Conservation (phyloP, 2,329 filamentous ascomycete species). For the Tolypocladium nubicola region DNA sequence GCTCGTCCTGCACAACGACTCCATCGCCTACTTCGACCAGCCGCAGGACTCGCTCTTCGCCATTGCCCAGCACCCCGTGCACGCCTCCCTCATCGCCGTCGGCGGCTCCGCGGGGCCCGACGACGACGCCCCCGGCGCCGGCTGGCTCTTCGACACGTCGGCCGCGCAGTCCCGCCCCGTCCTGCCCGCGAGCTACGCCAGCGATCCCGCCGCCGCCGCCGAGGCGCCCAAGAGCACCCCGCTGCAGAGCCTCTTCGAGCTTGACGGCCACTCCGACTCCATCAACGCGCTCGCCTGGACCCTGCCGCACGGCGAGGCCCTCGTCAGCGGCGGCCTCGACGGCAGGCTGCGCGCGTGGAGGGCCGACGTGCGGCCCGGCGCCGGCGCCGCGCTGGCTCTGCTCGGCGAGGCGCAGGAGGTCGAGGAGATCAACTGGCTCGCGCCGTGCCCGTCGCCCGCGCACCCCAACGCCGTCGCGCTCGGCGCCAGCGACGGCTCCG, state of each 20-base stretch:
- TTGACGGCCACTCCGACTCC: slow-evolving; percentile 88
- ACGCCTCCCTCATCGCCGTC: slow-evolving; percentile 70
- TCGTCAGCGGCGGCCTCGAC: slow-evolving; percentile 81
- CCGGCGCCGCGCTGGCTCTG: slow-evolving; percentile 45
- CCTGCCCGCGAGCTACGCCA: slow-evolving; percentile 66
- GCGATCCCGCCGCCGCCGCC: slow-evolving; percentile 42
- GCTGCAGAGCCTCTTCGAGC: slow-evolving; percentile 55
- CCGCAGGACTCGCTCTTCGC: slow-evolving; percentile 90
- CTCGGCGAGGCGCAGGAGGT: slow-evolving; percentile 78
- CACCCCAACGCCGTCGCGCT: slow-evolving; percentile 77
- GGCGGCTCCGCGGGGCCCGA: slow-evolving; percentile 59
- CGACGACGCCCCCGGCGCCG: slow-evolving; percentile 59
- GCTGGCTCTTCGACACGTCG: slow-evolving; percentile 72
- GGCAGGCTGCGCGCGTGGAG: slow-evolving; percentile 68
- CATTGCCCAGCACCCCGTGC: slow-evolving; percentile 82
- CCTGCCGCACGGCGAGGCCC: slow-evolving; percentile 68
- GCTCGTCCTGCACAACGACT: slow-evolving; percentile 82
- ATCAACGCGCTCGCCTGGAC: slow-evolving; percentile 84
- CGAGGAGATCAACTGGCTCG: slow-evolving; percentile 88
- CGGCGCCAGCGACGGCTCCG: slow-evolving; percentile 80
- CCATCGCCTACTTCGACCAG: slow-evolving; percentile 78
- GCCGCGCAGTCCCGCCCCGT: slow-evolving; percentile 55
- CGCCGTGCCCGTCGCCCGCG: slow-evolving; percentile 57
- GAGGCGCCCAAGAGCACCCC: slow-evolving; percentile 41
- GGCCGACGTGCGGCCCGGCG: slow-evolving; percentile 32